Conservation (phyloP, 805 yeast species). For the Candida easanensis region DNA sequence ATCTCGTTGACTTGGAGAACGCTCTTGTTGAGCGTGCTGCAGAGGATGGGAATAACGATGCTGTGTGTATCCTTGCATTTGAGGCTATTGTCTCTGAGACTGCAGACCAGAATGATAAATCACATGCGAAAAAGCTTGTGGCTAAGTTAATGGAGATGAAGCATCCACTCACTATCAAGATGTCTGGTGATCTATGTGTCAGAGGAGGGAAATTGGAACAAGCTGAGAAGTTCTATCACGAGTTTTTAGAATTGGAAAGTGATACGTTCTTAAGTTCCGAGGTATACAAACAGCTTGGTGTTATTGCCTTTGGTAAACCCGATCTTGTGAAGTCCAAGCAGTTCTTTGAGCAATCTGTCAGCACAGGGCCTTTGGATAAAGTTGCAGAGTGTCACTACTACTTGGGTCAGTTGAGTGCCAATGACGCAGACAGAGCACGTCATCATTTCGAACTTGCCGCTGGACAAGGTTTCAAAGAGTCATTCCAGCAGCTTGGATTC, state of each 20-base stretch:
- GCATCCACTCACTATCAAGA: slow-evolving; percentile 74
- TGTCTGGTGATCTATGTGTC: slow-evolving; percentile 74
- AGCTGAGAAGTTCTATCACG: slow-evolving; percentile 58
- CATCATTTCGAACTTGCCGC: slow-evolving; percentile 78
- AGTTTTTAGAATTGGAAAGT: slow-evolving; percentile 53
- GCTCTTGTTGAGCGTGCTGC: slow-evolving; percentile 81
- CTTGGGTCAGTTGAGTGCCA: slow-evolving; percentile 66
- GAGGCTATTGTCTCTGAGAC: slow-evolving; percentile 48
- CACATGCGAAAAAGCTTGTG: slow-evolving; percentile 61
- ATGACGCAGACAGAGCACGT: slow-evolving; percentile 62
- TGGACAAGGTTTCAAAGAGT: slow-evolving; percentile 70
- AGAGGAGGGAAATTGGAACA: slow-evolving; percentile 44
- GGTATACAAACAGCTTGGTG: slow-evolving; percentile 65
- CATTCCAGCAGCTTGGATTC: slow-evolving; percentile 75
- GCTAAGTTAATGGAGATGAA: slow-evolving; percentile 51
- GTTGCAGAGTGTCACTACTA: slow-evolving; percentile 75
- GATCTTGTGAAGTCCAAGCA: slow-evolving; percentile 50
- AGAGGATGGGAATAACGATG: slow-evolving; percentile 77
- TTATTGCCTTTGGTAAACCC: slow-evolving; percentile 53
- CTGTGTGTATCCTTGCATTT: slow-evolving; percentile 70
- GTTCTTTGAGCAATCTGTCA: slow-evolving; percentile 60
- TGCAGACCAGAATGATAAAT: slow-evolving; percentile 48
- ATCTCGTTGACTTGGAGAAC: slow-evolving; percentile 62
- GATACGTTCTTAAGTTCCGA: slow-evolving; percentile 66
- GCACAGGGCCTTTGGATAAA: slow-evolving; percentile 58